Base-by-base conservation (phyloP, 2,329 filamentous ascomycete genomes). In the Chaetothyriales sp. region DNA sequence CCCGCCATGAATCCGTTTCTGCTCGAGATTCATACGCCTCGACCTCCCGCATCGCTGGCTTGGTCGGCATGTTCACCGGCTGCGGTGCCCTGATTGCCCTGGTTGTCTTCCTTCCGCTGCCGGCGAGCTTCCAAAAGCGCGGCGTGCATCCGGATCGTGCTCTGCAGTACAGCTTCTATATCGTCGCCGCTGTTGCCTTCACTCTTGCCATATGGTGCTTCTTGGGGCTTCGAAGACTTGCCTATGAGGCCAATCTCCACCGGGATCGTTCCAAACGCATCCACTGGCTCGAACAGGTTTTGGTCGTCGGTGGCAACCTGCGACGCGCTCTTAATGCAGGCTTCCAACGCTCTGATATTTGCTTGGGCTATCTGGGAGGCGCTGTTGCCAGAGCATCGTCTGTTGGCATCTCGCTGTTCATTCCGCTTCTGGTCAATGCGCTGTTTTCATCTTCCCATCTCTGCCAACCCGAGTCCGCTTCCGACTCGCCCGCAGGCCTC, bases 341-440 rank as follows among this genome's bases (percentile, higher is more conserved):
- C 12, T 79, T 87, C 60, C 79, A 73, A 7, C 85, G 93, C 63
- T 74, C 80, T 8, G 78, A 84, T 59, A 94, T 98, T 55, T 82
- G 80, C 18, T 75, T 96, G 0, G 90, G 85, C 25, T 98, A 96
- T 62, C 71, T 96, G 0, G 92, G 90, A 55, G 92, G 92, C 1
- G 95, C 96, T 61, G 90, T 98, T 2, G 90, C 89, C 8, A 81
- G 92, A 51, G 89, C 92, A 6, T 95, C 89, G 0, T 95, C 88
- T 0, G 92, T 98, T 4, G 90, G 86, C 49, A 94, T 98, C 57
- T 93, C 87, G 0, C 77, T 96, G 5, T 98, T 96, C 68, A 84
- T 98, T 49, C 92, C 92, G 0, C 76, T 98, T 1, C 93, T 85
- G 63, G 80, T 95, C 60, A 96, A 96, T 64, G 82, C 86, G 20